Conservation (phyloP, 441 rosid species). For the Pelargonium australe region DNA sequence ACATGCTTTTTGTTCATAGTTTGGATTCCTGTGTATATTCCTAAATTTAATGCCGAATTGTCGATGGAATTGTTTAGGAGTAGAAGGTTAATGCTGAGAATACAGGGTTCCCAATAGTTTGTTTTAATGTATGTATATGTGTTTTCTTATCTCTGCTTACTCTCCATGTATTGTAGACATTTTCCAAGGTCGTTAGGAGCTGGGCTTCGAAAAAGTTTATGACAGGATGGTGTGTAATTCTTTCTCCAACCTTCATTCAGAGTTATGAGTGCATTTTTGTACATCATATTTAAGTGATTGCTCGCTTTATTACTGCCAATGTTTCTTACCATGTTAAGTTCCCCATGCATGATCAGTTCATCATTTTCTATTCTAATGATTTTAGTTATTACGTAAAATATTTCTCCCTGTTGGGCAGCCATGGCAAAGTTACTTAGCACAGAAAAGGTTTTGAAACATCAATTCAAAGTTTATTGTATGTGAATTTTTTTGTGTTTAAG, state of each 20-base stretch:
- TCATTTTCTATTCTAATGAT: not conserved
- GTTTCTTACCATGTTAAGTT: not conserved
- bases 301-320: not conserved
- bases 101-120: not conserved
- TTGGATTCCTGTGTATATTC: not conserved
- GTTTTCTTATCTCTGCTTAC: not conserved
- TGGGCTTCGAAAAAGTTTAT: slow-evolving; percentile 98
- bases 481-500: not conserved
- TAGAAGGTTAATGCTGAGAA: not conserved
- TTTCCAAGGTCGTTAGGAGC: slow-evolving; percentile 75
- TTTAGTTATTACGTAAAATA: not conserved
- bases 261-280: not conserved
- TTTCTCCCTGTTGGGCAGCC: not conserved
- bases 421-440: not conserved
- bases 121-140: not conserved
- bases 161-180: slow-evolving; percentile 49
- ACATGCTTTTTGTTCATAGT: too few species aligned
- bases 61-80: not conserved
- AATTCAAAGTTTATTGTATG: not conserved
- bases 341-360: not conserved
- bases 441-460: not conserved
- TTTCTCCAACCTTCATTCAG: slow-evolving; percentile 15
- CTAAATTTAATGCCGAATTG: not conserved
- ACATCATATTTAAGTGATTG: not conserved
- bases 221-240: slow-evolving; percentile 76